Evolutionary conservation across 2,329 filamentous ascomycete genomes (phyloP), one percentile per base, ranked within the genome.

Genomic region (Blumeriella jaapii): DNA sequence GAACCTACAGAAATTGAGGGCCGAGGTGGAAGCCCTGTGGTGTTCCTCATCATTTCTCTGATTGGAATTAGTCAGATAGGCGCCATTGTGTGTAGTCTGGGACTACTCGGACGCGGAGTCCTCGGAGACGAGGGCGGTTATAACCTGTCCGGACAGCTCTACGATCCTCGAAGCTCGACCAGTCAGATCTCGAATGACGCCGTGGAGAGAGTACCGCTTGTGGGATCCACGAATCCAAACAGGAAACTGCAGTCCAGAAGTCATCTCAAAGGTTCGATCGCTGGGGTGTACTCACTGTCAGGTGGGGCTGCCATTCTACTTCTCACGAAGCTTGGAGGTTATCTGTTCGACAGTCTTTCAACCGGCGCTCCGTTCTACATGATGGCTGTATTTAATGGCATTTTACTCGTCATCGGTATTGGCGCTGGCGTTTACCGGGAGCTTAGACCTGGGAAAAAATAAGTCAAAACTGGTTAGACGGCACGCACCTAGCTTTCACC

Each of bases 31-130:
- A 74, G 67, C 20, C 69, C 73, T 0, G 64, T 61, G 8, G 75
- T 94, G 11, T 86, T 93, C 53, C 45, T 87, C 9, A 71, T 89
- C 11, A 84, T 86, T 26, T 73, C 79, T 0, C 61, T 94, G 12
- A 74, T 96, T 24, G 91, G 91, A 10, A 74, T 94, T 53, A 93
- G 84, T 51, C 91, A 98, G 59, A 96, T 98, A 42, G 91, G 89
- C 2, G 82, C 86, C 8, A 96, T 98, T 40, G 91, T 98, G 1
- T 95, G 87, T 61, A 93, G 84, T 45, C 69, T 98, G n/a, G 86
- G 83, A 1, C 74, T 91, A 1, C 69, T 98, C 2, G 85, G 85
- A 23, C 75, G 76, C 11, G 87, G 86, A 3, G 79, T 96, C 14
- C 65, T 93, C 31, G 59, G 59, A 47, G 61, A 61, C 38, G 60